Conservation (phyloP, 108 stramenopile genomes). For the Conticribra guillardii region DNA sequence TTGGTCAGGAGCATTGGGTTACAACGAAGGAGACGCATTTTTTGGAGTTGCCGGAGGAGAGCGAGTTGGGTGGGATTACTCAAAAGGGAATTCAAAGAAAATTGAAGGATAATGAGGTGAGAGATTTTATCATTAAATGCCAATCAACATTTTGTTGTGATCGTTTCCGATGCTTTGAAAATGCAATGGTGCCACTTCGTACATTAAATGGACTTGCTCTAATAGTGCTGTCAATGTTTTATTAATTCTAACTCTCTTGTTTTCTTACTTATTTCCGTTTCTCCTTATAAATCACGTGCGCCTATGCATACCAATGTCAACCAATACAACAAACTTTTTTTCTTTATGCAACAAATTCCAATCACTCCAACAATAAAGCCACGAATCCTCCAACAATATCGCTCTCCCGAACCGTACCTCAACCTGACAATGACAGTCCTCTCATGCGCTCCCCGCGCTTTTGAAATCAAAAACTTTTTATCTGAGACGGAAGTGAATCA, state of each 20-base stretch:
- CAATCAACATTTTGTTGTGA: too few species aligned
- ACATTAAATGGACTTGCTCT: too few species aligned
- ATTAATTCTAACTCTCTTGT: too few species aligned
- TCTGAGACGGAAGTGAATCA: conserved; percentile 83
- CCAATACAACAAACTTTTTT: neutral
- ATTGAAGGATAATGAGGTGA: conserved; percentile 47
- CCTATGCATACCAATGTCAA: neutral
- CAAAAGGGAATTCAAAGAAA: conserved; percentile 28
- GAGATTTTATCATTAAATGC: neutral
- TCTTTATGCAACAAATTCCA: too few species aligned
- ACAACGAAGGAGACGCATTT: conserved; percentile 80
- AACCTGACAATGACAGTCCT: conserved; percentile 83
- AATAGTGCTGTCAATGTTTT: too few species aligned
- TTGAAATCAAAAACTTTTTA: conserved; percentile 88
- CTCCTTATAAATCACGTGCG: too few species aligned
- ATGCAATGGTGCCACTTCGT: too few species aligned
- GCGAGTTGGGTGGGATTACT: conserved; percentile 42
- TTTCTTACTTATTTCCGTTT: too few species aligned
- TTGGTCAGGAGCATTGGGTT: conserved; percentile 87
- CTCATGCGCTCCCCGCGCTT: conserved; percentile 79
- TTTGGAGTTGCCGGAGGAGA: conserved; percentile 48
- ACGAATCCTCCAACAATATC: conserved; percentile 66
- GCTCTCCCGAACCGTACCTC: conserved; percentile 49
- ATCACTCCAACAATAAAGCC: too few species aligned
- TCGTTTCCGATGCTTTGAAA: too few species aligned